A percentile compares a stretch with the other conserved stretches of the same genome.
Conservation (phyloP, 495 filamentous ascomycete genomes). For the Lindgomyces ingoldianus region DNA sequence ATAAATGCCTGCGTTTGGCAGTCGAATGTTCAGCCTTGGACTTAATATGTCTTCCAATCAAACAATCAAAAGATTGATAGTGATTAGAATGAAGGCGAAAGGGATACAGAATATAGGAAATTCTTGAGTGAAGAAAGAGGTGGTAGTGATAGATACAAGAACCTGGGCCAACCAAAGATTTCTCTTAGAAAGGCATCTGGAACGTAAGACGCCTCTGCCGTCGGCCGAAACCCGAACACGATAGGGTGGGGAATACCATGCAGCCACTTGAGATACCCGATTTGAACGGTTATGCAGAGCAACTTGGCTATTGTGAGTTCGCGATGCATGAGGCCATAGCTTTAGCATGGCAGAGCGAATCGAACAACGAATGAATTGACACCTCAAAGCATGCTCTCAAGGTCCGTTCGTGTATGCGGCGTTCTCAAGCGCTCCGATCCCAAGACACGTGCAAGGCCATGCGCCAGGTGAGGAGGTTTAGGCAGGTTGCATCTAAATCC, state of each 20-base stretch:
- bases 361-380: no score
- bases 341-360: neutral
- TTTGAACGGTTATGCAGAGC: neutral
- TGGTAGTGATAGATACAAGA: neutral
- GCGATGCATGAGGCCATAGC: neutral
- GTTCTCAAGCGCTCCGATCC: no score
- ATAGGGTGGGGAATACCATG: neutral
- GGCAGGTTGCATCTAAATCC: neutral
- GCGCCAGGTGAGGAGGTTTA: neutral
- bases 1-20: neutral
- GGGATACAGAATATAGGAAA: neutral
- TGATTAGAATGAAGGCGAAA: neutral
- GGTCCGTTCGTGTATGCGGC: neutral
- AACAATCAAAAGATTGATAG: neutral
- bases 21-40: neutral
- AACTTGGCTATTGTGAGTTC: neutral
- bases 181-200: no score
- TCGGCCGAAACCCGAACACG: no score
- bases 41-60: neutral
- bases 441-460: neutral
- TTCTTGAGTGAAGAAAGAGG: neutral
- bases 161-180: neutral
- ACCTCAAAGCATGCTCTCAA: no score
- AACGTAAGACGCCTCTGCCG: neutral
- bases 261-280: neutral